Base-by-base conservation (phyloP, 2,329 filamentous ascomycete genomes). In the Cladophialophora carrionii region DNA sequence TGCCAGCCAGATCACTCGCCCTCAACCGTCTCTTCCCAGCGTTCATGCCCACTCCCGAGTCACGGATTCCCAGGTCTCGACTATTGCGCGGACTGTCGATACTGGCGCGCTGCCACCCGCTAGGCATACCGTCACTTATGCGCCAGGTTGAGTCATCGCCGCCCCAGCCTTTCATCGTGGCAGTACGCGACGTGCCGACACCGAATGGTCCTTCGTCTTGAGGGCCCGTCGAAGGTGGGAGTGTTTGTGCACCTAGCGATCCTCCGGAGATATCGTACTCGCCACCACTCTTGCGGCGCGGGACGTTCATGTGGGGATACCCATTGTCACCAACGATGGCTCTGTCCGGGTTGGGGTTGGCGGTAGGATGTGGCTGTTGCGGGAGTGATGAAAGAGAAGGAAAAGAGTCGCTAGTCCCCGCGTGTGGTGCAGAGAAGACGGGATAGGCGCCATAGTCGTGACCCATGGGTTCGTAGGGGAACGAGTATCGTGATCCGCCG, bases 111-210 rank as follows among this genome's bases (percentile, higher is more conserved):
- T 65, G 61, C 68, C 69, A 70, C 1, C 67, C 68, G 20, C 58
- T 65, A 2, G 69, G 69, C 65, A 71, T 69, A 1, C 64, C 65
- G 3, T 52, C 32, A 52, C 64, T 68, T 31, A 70, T 43, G 7
- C 68, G 62, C 62, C 62, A 69, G 3, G 63, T 49, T 12, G 64
- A 64, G 46, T 69, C 65, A 20, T 63, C 57, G 57, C 62, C 48
- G 31, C 8, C 22, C 34, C 53, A 31, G 12, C 48, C 26, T 46
- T 34, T 52, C 37, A 53, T 53, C n/a, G 57, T 4, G 12, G 29
- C 20, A 29, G 57, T 26, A 4, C 60, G 24, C 6, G 48, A 51
- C 10, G 9, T 51, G 48, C 48, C 9, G 17, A 20, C 14, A 7
- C 8, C 17, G 37, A 20, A n/a, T 6, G 12, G 41, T 61, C n/a